Conservation (phyloP, 176 grass and related monocot genomes). For the Typha latifolia region DNA sequence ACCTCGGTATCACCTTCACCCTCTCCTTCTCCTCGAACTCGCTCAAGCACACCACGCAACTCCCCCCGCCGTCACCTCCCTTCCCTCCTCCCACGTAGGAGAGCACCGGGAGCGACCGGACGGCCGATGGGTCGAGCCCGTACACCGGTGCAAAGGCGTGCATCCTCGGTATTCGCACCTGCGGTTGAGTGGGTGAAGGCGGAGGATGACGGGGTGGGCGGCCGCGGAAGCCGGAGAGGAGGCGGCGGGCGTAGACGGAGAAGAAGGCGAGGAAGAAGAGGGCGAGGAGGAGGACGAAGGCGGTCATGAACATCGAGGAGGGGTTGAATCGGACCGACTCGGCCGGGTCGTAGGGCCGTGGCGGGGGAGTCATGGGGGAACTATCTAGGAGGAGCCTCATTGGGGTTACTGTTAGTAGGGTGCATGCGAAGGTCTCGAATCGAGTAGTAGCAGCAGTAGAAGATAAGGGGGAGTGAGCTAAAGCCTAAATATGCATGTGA, state of each 20-base stretch:
- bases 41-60: constrained; percentile 53
- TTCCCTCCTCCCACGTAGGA: constrained; percentile 11
- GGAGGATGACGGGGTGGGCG: constrained; percentile 4
- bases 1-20: constrained; percentile 47
- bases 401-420: too few relatives aligned
- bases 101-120: constrained; percentile 20
- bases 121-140: constrained; percentile 37
- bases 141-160: neutral
- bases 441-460: too few relatives aligned
- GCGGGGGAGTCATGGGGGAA: too few relatives aligned
- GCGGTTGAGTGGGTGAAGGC: constrained; percentile 3
- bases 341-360: too few relatives aligned
- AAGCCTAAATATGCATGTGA: too few relatives aligned
- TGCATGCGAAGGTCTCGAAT: too few relatives aligned
- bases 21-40: constrained; percentile 36
- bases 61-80: neutral
- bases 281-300: neutral
- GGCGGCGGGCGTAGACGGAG: neutral
- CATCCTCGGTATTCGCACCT: neutral
- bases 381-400: too few relatives aligned
- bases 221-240: neutral
- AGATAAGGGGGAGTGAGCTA: too few relatives aligned
- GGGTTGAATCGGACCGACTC: too few relatives aligned
- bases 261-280: neutral
- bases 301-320: too few relatives aligned